Base-by-base conservation (phyloP, 176 grass and related monocot genomes). In the Canna indica region DNA sequence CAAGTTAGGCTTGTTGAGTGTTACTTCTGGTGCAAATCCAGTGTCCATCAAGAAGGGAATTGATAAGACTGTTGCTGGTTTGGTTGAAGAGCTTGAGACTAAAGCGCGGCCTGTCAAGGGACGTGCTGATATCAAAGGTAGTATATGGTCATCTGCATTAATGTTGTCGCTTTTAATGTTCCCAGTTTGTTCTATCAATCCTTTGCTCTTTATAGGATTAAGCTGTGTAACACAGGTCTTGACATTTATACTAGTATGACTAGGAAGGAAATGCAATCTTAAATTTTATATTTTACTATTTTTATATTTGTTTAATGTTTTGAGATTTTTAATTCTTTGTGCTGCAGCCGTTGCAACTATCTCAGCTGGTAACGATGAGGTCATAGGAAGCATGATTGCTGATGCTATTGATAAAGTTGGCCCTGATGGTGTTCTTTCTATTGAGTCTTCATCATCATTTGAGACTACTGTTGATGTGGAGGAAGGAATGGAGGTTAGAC, bases 41-140 rank as follows among this genome's bases (percentile, higher is more conserved):
- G 71, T 73, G 32, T 73, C 71, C 53, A 73, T 73, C 71, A 73
- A 73, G 53, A 73, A 59, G 34, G 71, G 53, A 60, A 73, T 73
- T 38, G 53, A 73, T 22, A 59, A 59, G 53, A 44, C 53, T 18
- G 71, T 73, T n/a, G 14, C 0, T 8, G 33, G 24, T 7, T 50
- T 73, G 9, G 53, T 73, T 22, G 31, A 72, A 72, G 70, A 58
- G 35, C 52, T 73, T 26, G 70, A 73, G 53, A 60, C 41, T 32
- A 41, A 59, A 73, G 71, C 53, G 5, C n/a, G 24, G 24, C 71
- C 53, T 59, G 12, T 73, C 24, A 73, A 42, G 71, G 71, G 71
- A 28, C 53, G 9, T 41, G 50, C n/a, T 59, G 71, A 42, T 73
- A 59, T 60, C 53, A 41, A 42, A 73, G 50, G 71, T 73, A 73